Base-by-base conservation (phyloP, 768 basidiomycete species). In the Leccinum ochraceum region DNA sequence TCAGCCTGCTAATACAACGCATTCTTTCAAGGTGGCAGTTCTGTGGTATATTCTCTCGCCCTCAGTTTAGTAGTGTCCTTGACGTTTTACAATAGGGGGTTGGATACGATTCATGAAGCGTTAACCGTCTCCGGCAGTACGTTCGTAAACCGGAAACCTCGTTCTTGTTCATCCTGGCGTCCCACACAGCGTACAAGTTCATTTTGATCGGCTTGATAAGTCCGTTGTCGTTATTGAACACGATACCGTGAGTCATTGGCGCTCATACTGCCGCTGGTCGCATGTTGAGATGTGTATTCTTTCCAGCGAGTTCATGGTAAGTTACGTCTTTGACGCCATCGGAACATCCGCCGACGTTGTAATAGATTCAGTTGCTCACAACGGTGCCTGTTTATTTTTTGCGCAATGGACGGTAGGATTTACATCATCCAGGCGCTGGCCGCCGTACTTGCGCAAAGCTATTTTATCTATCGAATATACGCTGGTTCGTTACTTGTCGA, bases 391-490 rank as follows among this genome's bases (percentile, higher is more conserved):
- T 24, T 4, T 22, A 10, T 6, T 46, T 32, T 26, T 20, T 17
- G 6, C 28, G 2, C 5, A 2, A 3, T 6, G 16, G 14, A 44
- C 1, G 11, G 39, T 2, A 51, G 1, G 37, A 9, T 34, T 67
- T 4, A 66, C 34, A n/a, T 17, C n/a, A 20, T 26, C 10, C 36
- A 67, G 66, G 10, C 0, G 9, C 11, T 58, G 7, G 42, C 57
- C 44, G 62, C 62, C 51, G 6, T 51, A 44, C 10, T 20, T 4
- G 53, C 58, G 3, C 65, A 67, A 10, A 58, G 58, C 3, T 66
- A 56, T 51, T 64, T 67, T 26, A 30, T 64, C 13, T 16, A 64
- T 28, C 56, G 66, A 17, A 56, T 67, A 11, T 67, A 67, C 16
- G 0, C 53, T 17, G 58, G 66, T 67, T 9, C 16, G 57, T 59